These are phyloP conservation scores for Yamadazyma trypodendri DNA, from an alignment of 1,139 yeast genomes.

Conservation along the genomic window DNA sequence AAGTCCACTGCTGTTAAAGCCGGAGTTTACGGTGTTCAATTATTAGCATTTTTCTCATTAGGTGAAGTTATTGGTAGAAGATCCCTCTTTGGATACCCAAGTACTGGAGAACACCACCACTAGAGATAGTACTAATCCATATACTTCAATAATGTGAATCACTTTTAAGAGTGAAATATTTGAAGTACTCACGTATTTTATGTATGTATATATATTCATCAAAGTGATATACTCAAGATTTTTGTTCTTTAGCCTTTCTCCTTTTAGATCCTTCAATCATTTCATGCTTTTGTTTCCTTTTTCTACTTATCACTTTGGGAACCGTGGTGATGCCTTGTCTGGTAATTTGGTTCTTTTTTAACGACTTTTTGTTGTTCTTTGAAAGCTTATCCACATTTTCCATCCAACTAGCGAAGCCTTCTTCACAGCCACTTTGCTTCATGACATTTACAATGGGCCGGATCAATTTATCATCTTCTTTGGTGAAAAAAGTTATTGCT, in stretches of 20 bases:
- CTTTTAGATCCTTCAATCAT: conserved; percentile 82
- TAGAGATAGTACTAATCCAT: neutral
- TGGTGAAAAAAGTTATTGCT: conserved; percentile 91
- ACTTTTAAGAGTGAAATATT: too few relatives aligned
- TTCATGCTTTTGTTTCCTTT: conserved; percentile 60
- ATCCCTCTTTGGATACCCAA: conserved; percentile 81
- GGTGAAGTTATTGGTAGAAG: conserved; percentile 99
- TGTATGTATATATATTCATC: conserved; percentile 1
- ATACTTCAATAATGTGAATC: too few relatives aligned
- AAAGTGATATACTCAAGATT: neutral
- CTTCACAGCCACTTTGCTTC: conserved; percentile 84
- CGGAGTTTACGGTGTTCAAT: conserved; percentile 77
- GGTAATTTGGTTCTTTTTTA: conserved; percentile 60
- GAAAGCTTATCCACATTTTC: conserved; percentile 67
- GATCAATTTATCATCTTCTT: conserved; percentile 74
- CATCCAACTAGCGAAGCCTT: conserved; percentile 79
- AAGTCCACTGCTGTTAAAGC: conserved; percentile 64
- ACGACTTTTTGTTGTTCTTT: conserved; percentile 61
- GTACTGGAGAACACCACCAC: conserved; percentile 33
- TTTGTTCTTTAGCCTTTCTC: conserved; percentile 36
- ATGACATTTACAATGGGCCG: conserved; percentile 89
- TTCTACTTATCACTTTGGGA: conserved; percentile 65
- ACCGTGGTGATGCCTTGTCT: conserved; percentile 85
- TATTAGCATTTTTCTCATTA: conserved; percentile 86
- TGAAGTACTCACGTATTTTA: neutral